Percentiles rank a stretch among this genome's conserved stretches.
Conservation (phyloP, 208 protist genomes). For the Leptomonas pyrrhocoris region DNA sequence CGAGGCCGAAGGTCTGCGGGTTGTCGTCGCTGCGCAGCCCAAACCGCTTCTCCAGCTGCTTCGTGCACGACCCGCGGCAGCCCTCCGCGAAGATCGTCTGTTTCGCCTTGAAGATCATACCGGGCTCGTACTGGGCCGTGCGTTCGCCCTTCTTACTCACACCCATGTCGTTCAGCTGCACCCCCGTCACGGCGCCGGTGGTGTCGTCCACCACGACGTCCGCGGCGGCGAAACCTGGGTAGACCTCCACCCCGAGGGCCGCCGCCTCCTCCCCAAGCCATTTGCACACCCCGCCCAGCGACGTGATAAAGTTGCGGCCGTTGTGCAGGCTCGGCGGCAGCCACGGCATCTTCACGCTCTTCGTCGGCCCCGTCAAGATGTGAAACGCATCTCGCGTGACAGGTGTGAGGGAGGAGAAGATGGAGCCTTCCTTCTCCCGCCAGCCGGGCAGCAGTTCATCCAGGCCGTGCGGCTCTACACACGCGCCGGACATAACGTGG, state of each 20-base stretch:
- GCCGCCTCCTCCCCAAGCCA: conserved; percentile 96
- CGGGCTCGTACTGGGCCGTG: conserved; percentile 94
- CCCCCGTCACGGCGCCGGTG: conserved; percentile 56
- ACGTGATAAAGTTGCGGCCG: conserved; percentile 96
- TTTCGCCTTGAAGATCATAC: conserved; percentile 95
- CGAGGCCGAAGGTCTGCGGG: conserved; percentile 96
- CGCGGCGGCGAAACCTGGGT: conserved; percentile 93
- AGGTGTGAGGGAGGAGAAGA: conserved; percentile 72
- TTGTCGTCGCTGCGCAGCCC: conserved; percentile 78
- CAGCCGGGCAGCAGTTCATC: conserved; percentile 97
- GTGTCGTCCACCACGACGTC: conserved; percentile 73
- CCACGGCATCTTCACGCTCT: conserved; percentile 60
- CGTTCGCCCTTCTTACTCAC: conserved; percentile 91
- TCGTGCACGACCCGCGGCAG: conserved; percentile 95
- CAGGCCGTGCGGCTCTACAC: conserved; percentile 95
- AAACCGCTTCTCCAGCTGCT: conserved; percentile 91
- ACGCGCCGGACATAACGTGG: conserved; percentile 97
- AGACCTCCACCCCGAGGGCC: conserved; percentile 97
- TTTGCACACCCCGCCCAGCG: conserved; percentile 90
- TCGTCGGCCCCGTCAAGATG: conserved; percentile 69
- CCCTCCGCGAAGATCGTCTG: conserved; percentile 98
- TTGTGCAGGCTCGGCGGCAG: conserved; percentile 90
- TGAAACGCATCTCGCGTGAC: conserved; percentile 93
- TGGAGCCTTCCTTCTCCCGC: conserved; percentile 66
- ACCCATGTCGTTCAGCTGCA: conserved; percentile 86